Conservation (phyloP, 345 rosid genomes). For the Abelmoschus esculentus region DNA sequence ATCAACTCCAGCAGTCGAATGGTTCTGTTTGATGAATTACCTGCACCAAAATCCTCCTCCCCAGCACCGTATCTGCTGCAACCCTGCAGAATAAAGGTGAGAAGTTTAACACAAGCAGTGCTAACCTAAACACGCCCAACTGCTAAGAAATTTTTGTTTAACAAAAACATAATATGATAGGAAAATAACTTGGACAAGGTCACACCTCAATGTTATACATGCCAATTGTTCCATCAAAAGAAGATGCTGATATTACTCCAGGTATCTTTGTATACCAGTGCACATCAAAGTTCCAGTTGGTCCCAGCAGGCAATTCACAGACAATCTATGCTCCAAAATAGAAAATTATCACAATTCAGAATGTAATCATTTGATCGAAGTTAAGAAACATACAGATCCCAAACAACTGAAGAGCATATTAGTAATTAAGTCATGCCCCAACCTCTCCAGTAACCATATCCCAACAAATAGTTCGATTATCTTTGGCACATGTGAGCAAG, state of each 20-base stretch:
- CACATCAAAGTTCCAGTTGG: slow-evolving; percentile 97
- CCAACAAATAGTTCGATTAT: slow-evolving; percentile 98
- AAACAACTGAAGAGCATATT: neutral
- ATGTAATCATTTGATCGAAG: neutral
- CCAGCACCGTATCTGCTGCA: slow-evolving; percentile 56
- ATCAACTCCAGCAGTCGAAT: neutral
- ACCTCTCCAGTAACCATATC: slow-evolving; percentile 88
- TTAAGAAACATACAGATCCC: neutral
- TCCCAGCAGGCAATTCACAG: slow-evolving; percentile 83
- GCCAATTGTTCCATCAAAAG: slow-evolving; percentile 95
- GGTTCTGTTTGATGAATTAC: slow-evolving; percentile 28
- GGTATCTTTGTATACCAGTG: slow-evolving; percentile 97
- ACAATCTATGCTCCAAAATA: slow-evolving; percentile 49
- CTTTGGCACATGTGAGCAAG: slow-evolving; percentile 94
- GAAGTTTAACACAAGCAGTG: neutral
- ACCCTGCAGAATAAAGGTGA: slow-evolving; percentile 49
- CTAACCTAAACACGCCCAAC: neutral
- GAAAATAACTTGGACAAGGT: neutral
- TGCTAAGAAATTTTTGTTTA: neutral
- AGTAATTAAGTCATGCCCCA: slow-evolving; percentile 13
- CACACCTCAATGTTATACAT: slow-evolving; percentile 88
- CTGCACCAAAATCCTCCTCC: slow-evolving; percentile 55
- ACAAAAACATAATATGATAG: neutral
- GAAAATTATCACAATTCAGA: neutral
- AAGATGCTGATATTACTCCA: slow-evolving; percentile 93